Base-by-base conservation (phyloP, 2,329 filamentous ascomycete species). In the Aaosphaeria pasadenensis region DNA sequence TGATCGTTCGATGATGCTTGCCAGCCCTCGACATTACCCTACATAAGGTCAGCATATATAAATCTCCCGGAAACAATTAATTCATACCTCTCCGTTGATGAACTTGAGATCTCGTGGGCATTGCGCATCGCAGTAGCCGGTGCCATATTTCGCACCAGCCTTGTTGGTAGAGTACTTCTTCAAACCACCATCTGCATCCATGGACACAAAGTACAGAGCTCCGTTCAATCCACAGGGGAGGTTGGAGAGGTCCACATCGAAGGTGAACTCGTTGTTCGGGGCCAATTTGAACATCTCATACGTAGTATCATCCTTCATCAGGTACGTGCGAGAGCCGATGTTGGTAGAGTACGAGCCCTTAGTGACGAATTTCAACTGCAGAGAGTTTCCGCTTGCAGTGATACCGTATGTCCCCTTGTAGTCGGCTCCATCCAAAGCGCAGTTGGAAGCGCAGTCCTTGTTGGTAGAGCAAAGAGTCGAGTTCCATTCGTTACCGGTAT, bases 161-260 rank as follows among this genome's bases (percentile, higher is more conserved):
- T 69, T 67, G 60, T 73, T 83, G 59, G 57, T 69, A 46, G 54
- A 60, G 52, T 57, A 66, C 51, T 70, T 71, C 44, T 74, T 63
- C 49, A 75, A 53, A 31, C 83, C 85, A 56, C 86, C 86, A 57
- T 85, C 80, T 5, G 74, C 71, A 11, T 80, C 75, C 82, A 85
- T 86, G 57, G 75, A 70, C 5, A 79, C 72, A 42, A 86, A 76
- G 72, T 89, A 88, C 42, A 89, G 72, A 41, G 86, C 86, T 40
- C 84, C 85, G 65, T 88, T 87, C 11, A 62, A 45, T 13, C 58
- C 60, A 47, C 60, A 63, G n/a, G 60, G 60, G 6, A 61, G 51
- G 31, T 60, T 55, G 4, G 57, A 60, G 0, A 57, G 43, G 44
- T 63, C 60, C 38, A 63, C 60, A 38, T 61, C 58, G 45, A 63